Evolutionary conservation across 2,329 filamentous ascomycete genomes (phyloP), one percentile per base, ranked within the genome.

Genomic region (Colletotrichum melonis): DNA sequence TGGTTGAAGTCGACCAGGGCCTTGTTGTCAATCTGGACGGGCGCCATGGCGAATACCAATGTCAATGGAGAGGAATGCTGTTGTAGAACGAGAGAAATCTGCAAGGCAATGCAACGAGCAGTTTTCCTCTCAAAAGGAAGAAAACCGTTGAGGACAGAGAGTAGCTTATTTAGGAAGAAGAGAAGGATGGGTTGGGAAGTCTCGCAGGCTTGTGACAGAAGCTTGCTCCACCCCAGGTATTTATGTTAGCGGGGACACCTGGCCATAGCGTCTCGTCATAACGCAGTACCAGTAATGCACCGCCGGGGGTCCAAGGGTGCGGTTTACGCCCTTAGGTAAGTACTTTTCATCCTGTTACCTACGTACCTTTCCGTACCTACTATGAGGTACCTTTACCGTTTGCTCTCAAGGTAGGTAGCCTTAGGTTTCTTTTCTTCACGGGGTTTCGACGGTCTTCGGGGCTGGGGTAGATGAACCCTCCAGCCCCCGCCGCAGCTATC

Each of bases 1-100:
- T 94, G 91, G 82, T 86, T 86, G 69, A 94, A 87, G 81, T 95
- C 91, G 76, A 94, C 85, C 80, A 91, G 76, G 75, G 87, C 82
- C 74, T 80, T 78, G 60, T 81, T 75, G 46, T 82, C 76, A 71
- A 81, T 78, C 75, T 82, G 76, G 70, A 79, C 73, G 66, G 79
- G 75, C 64, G 80, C 81, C 86, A 88, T 87, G 76, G 75, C 77
- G 76, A 12, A 30, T 22, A 32, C 1, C 56, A 32, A 46, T n/a
- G 35, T 57, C 35, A 28, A 52, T 49, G n/a, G 5, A 22, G 60
- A 11, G 46, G 9, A 54, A 12, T n/a, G 26, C 22, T 6, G 42
- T 22, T 59, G 32, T 12, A 46, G 28, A 58, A 38, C 24, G 11
- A 42, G 26, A 46, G 26, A 22, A 35, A 35, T 38, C n/a, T n/a